These are phyloP conservation scores for Teunomyces aglyptinius DNA, from an alignment of 805 yeast genomes.

Conservation along the genomic window DNA sequence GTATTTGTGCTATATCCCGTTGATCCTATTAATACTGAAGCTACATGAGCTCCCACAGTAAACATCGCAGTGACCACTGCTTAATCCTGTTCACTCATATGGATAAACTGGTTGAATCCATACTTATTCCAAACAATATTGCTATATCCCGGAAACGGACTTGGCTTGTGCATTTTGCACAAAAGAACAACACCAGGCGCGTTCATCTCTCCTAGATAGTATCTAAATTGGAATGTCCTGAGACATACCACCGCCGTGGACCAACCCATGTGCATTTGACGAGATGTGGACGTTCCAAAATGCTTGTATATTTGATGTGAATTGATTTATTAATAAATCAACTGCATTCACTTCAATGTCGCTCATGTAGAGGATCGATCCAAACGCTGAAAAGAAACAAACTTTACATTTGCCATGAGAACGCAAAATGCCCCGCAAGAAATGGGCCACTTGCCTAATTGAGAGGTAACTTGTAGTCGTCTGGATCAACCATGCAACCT, in stretches of 20 bases:
- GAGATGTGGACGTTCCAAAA: constrained; percentile 16
- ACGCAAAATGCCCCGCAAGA: not conserved
- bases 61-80: constrained; percentile 33
- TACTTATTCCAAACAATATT: constrained; percentile 27
- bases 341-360: not conserved
- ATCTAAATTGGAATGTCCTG: constrained; percentile 40
- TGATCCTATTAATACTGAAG: constrained; percentile 30
- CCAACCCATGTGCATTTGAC: constrained; percentile 34
- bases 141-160: constrained; percentile 19
- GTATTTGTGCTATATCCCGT: constrained; percentile 17
- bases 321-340: not conserved
- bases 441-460: not conserved
- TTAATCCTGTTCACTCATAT: constrained; percentile 20
- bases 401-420: not conserved
- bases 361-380: not conserved
- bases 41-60: constrained; percentile 36
- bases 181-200: constrained; percentile 31
- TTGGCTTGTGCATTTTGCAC: constrained; percentile 20
- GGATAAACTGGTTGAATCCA: constrained; percentile 27
- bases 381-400: not conserved
- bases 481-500: constrained; percentile 27
- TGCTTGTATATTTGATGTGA: constrained; percentile 1
- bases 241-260: constrained; percentile 33
- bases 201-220: constrained; percentile 38
- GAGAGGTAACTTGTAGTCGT: constrained; percentile 20